phyloP scores from a whole-genome alignment of 176 grass and related monocot genomes.

The Zizania latifolia region DNA sequence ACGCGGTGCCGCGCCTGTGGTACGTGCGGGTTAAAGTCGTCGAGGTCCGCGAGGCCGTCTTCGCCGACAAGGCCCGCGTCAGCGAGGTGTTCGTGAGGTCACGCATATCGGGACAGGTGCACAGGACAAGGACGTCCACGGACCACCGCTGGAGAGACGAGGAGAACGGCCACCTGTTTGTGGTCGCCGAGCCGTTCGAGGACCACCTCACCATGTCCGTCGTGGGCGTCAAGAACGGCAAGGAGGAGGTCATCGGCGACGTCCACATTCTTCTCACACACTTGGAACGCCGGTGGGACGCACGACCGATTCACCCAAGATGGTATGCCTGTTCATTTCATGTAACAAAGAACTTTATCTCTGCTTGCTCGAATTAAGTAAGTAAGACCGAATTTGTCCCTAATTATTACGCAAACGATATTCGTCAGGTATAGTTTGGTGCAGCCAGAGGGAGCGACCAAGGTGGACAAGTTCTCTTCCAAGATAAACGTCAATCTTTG shows the following conservation, averaged over 20 bases:
- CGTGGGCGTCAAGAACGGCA: slow-evolving; percentile 49
- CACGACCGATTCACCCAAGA: slow-evolving; percentile 32
- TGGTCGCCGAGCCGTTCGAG: slow-evolving; percentile 58
- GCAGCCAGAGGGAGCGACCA: slow-evolving; percentile 35
- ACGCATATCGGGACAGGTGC: slow-evolving; percentile 26
- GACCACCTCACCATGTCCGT: slow-evolving; percentile 44
- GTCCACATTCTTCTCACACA: slow-evolving; percentile 36
- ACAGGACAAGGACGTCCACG: slow-evolving; percentile 28
- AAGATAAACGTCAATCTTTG: slow-evolving; percentile 39
- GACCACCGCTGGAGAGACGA: slow-evolving; percentile 45
- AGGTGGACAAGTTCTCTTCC: slow-evolving; percentile 47
- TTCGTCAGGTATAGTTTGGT: slow-evolving; percentile 35
- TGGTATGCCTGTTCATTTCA: slow-evolving; percentile 14
- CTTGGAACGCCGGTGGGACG: slow-evolving; percentile 45
- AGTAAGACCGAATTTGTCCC: background rate
- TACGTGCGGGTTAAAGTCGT: slow-evolving; percentile 61
- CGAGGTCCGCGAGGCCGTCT: slow-evolving; percentile 40
- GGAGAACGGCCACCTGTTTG: slow-evolving; percentile 46
- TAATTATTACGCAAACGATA: background rate
- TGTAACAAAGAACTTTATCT: background rate
- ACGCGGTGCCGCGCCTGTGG: slow-evolving; percentile 58
- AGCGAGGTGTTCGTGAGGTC: slow-evolving; percentile 47
- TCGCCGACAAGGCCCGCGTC: slow-evolving; percentile 42
- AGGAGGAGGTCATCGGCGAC: slow-evolving; percentile 55
- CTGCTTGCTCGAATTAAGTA: background rate